These are phyloP conservation scores for Salisapilia sapeloensis DNA, from an alignment of 352 stramenopile species.

Conservation along the genomic window DNA sequence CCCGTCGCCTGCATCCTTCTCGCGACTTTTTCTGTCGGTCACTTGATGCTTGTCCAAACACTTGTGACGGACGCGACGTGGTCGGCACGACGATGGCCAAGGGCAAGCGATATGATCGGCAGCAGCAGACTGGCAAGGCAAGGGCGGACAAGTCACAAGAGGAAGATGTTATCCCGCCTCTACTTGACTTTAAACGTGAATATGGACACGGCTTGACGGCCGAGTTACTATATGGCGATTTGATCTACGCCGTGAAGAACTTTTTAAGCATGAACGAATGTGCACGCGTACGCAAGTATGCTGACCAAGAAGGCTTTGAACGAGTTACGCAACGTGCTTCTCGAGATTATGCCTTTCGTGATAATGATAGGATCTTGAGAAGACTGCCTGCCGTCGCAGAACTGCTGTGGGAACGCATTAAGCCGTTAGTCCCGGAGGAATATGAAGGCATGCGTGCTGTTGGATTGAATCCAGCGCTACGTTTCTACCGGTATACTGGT, in stretches of 20 bases:
- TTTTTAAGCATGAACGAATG: constrained; percentile 52
- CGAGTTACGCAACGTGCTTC: constrained; percentile 54
- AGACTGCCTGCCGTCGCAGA: constrained; percentile 40
- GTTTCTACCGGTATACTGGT: constrained; percentile 69
- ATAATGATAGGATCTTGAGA: constrained; percentile 58
- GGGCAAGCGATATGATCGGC: too few relatives aligned
- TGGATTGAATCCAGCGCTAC: constrained; percentile 51
- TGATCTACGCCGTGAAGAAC: constrained; percentile 45
- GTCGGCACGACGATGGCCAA: constrained; percentile 1
- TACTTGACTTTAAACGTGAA: too few relatives aligned
- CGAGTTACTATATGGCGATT: constrained; percentile 23
- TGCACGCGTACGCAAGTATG: constrained; percentile 35
- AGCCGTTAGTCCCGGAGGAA: constrained; percentile 23
- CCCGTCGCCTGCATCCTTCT: constrained; percentile 18
- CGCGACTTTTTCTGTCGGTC: neutral
- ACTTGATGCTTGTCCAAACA: constrained; percentile 8
- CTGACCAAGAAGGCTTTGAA: constrained; percentile 30
- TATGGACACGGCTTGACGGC: constrained; percentile 14
- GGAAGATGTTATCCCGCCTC: too few relatives aligned
- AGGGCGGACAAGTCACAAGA: too few relatives aligned
- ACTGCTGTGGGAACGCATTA: constrained; percentile 45
- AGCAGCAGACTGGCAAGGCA: too few relatives aligned
- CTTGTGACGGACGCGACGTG: constrained; percentile 3
- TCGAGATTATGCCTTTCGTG: constrained; percentile 44
- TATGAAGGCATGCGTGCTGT: constrained; percentile 49